Conservation (phyloP, 345 rosid genomes). For the Physaria fendleri region DNA sequence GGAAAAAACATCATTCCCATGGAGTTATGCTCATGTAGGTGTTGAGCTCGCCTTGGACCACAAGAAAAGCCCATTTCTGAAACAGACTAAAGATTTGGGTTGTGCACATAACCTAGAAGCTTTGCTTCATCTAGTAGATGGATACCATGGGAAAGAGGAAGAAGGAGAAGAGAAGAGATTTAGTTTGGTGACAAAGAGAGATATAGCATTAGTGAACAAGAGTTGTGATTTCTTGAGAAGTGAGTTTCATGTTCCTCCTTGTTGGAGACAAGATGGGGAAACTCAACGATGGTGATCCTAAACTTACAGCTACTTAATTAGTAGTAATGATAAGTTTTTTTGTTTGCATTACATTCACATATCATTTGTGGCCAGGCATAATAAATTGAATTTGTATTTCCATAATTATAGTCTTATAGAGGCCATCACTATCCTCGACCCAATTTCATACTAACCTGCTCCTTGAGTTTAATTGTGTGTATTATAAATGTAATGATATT, state of each 20-base stretch:
- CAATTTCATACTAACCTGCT: too few species aligned
- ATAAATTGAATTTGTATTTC: neutral
- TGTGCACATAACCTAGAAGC: constrained; percentile 79
- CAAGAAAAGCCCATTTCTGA: constrained; percentile 54
- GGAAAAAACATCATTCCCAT: constrained; percentile 51
- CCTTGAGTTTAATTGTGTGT: neutral
- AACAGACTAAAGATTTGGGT: constrained; percentile 38
- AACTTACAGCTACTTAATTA: neutral
- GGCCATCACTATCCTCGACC: neutral
- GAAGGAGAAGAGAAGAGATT: constrained; percentile 41
- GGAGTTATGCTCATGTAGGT: constrained; percentile 78
- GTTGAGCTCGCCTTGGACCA: constrained; percentile 64
- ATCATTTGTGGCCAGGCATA: neutral
- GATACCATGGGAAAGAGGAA: constrained; percentile 45
- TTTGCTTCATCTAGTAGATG: constrained; percentile 60
- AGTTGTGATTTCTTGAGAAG: constrained; percentile 53
- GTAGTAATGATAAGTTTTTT: neutral
- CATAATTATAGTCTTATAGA: neutral
- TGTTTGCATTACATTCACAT: neutral
- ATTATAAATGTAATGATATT: neutral
- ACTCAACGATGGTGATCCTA: constrained; percentile 38
- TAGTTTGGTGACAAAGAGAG: constrained; percentile 44
- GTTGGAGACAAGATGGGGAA: constrained; percentile 82
- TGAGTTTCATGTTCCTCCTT: constrained; percentile 65
- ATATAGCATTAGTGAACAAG: constrained; percentile 75